Percentiles rank a stretch among this genome's conserved stretches.
Conservation (phyloP, 352 stramenopile species). For the Plasmopara halstedii region DNA sequence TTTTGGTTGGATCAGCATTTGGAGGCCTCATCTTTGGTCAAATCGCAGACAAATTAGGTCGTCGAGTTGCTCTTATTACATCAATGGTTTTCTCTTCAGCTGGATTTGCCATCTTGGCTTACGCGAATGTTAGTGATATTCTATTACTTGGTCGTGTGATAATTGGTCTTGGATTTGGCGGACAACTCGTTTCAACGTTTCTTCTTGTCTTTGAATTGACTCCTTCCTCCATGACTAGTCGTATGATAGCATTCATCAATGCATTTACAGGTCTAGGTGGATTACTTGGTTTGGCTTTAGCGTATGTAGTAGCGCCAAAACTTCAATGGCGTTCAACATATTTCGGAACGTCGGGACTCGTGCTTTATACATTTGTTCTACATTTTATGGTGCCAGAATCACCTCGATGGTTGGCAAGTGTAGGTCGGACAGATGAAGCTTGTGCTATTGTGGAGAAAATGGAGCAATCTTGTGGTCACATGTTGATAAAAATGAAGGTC, state of each 20-base stretch:
- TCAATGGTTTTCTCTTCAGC: conserved; percentile 26
- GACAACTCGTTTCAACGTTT: conserved; percentile 25
- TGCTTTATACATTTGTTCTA: conserved; percentile 18
- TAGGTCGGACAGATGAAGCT: conserved; percentile 24
- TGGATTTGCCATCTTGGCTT: conserved; percentile 20
- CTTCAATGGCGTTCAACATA: conserved; percentile 33
- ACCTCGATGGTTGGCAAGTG: conserved; percentile 32
- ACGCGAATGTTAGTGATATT: conserved; percentile 12
- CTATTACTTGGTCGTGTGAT: conserved; percentile 27
- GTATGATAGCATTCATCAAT: conserved; percentile 28
- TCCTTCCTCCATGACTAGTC: conserved; percentile 20
- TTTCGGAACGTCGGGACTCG: conserved; percentile 11
- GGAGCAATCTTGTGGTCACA: conserved; percentile 2
- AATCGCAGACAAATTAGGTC: conserved; percentile 26
- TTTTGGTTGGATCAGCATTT: conserved; percentile 20
- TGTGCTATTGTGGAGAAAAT: conserved; percentile 12
- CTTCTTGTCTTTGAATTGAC: conserved; percentile 31
- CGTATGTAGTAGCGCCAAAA: conserved; percentile 17
- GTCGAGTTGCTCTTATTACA: conserved; percentile 18
- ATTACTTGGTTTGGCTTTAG: conserved; percentile 25
- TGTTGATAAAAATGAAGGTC: not conserved
- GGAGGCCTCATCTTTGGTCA: conserved; percentile 28
- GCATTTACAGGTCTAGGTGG: conserved; percentile 31
- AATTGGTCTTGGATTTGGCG: conserved; percentile 28
- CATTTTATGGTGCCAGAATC: conserved; percentile 29